These are phyloP conservation scores for Mycena citricolor DNA, from an alignment of 1,284 basidiomycete species.

Conservation along the genomic window DNA sequence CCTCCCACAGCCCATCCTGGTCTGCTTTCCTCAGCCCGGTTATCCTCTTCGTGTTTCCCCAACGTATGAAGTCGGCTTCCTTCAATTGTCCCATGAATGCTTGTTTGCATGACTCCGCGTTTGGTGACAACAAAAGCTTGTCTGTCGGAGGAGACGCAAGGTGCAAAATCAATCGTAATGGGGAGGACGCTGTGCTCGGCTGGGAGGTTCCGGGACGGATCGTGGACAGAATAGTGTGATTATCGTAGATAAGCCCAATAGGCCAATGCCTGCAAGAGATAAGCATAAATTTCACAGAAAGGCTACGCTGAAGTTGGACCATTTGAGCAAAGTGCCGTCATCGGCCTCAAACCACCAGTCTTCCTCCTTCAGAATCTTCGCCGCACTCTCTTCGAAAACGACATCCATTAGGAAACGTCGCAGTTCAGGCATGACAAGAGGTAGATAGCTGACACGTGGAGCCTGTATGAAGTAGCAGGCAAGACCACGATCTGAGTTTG, in stretches of 20 bases:
- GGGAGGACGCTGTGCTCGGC: conserved; percentile 47
- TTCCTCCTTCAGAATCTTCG: conserved; percentile 72
- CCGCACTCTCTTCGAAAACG: conserved; percentile 81
- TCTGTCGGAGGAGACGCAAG: conserved; percentile 83
- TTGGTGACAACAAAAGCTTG: conserved; percentile 77
- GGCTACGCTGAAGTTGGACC: conserved; percentile 45
- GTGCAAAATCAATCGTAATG: conserved; percentile 80
- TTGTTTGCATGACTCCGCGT: conserved; percentile 81
- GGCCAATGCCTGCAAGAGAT: conserved; percentile 87
- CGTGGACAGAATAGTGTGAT: conserved; percentile 64
- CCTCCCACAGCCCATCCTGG: conserved; percentile 94
- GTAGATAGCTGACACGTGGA: conserved; percentile 87
- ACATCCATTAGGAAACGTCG: conserved; percentile 83
- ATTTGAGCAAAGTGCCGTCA: conserved; percentile 73
- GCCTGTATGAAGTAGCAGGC: conserved; percentile 87
- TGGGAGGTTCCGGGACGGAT: conserved; percentile 47
- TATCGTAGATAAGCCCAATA: conserved; percentile 88
- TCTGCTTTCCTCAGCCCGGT: conserved; percentile 85
- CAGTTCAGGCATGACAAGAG: conserved; percentile 85
- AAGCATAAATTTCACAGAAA: conserved; percentile 3
- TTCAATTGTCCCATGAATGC: conserved; percentile 93
- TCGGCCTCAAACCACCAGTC: conserved; percentile 95
- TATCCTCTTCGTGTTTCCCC: conserved; percentile 92
- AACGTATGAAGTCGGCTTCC: conserved; percentile 92
- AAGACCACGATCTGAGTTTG: conserved; percentile 81